phyloP scores from a whole-genome alignment of 2,329 filamentous ascomycete species.

The Plenodomus biglobosus region DNA sequence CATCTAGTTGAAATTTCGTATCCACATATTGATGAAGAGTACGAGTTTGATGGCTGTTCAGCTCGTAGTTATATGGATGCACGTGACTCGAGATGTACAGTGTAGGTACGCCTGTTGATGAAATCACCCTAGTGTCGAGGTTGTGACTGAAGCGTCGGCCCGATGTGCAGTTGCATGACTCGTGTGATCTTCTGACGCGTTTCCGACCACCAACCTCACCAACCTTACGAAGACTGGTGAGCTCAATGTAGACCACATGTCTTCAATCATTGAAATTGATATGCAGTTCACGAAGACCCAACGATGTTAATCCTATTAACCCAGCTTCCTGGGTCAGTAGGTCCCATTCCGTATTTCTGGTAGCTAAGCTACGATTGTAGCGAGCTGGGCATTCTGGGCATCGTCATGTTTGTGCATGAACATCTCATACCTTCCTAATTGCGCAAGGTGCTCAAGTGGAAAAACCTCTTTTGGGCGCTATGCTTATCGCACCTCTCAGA shows the following conservation, averaged over 20 bases:
- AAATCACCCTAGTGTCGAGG: no score
- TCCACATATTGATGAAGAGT: no score
- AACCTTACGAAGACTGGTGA: no score
- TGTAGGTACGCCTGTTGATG: no score
- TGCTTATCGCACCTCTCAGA: conserved; percentile 17
- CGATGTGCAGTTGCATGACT: no score
- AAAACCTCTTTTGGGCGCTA: neutral
- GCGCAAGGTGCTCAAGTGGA: conserved; percentile 19
- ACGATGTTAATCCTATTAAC: neutral
- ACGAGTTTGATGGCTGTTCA: no score
- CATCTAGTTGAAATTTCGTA: no score
- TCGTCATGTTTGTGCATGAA: conserved; percentile 26
- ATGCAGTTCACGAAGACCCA: neutral
- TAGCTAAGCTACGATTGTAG: neutral
- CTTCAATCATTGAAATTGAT: neutral
- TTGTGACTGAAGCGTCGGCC: no score
- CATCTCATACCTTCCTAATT: conserved; percentile 34
- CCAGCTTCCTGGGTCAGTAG: neutral
- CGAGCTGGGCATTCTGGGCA: conserved; percentile 25
- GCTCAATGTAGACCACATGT: no score
- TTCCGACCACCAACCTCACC: neutral
- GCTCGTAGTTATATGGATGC: no score
- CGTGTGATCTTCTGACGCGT: neutral
- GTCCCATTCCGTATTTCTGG: neutral
- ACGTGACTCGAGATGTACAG: no score